Conservation (phyloP, 352 stramenopile species). For the Hyphochytrium catenoides region DNA sequence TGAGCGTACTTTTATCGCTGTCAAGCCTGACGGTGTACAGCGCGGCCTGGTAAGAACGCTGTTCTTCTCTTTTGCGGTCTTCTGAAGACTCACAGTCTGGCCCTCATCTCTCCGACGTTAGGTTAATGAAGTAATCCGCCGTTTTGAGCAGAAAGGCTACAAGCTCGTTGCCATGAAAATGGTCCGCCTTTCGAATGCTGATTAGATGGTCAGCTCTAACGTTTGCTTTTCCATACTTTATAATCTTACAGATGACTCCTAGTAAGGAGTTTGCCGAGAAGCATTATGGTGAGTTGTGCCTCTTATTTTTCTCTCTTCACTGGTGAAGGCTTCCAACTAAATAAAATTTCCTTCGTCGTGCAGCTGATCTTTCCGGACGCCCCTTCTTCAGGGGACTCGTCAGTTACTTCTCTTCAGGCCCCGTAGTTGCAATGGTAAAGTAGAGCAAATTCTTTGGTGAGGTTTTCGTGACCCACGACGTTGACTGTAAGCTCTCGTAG, state of each 20-base stretch:
- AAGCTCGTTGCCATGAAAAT: conserved; percentile 83
- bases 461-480: conserved; percentile 1
- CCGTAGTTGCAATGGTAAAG: conserved; percentile 77
- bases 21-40: conserved; percentile 84
- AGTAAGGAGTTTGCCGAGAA: conserved; percentile 60
- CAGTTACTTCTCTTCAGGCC: conserved; percentile 73
- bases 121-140: conserved; percentile 75
- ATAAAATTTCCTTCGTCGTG: too few relatives aligned
- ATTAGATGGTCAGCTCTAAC: too few relatives aligned
- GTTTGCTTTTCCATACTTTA: too few relatives aligned
- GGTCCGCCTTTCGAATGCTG: too few relatives aligned
- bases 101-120: too few relatives aligned
- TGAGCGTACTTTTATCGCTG: conserved; percentile 82
- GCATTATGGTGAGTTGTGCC: conserved; percentile 85
- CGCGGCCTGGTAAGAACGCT: conserved; percentile 73
- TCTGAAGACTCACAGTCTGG: too few relatives aligned
- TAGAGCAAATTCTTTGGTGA: conserved; percentile 12
- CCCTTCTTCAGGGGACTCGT: conserved; percentile 73
- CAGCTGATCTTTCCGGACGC: too few relatives aligned
- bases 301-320: too few relatives aligned
- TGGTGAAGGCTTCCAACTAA: too few relatives aligned
- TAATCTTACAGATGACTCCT: conserved; percentile 72
- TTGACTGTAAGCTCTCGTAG: conserved; percentile 1
- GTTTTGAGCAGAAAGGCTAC: conserved; percentile 89
- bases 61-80: too few relatives aligned